Base-by-base conservation (phyloP, 2,329 filamentous ascomycete genomes). In the Calonectria naviculata region DNA sequence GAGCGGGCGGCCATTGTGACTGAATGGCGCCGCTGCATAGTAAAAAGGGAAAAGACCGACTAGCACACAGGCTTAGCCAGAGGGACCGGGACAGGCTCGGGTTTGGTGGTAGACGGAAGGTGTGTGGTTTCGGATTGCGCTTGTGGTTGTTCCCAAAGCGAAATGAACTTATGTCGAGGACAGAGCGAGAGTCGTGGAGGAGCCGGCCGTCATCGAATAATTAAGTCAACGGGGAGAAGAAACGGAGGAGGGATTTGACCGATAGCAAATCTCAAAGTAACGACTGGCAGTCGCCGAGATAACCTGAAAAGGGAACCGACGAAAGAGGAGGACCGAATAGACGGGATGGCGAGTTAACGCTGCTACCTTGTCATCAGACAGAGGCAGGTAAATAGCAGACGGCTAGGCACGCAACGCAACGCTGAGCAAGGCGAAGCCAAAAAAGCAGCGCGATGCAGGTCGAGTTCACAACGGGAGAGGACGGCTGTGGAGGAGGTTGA, bases 1-100 rank as follows among this genome's bases (percentile, higher is more conserved):
- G 81, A 79, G 77, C 81, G 82, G 75, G 81, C 81, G 73, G 81
- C 75, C 74, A 78, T 82, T 65, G 78, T 74, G 73, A 82, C 76
- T 71, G 81, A 80, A 68, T 77, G 74, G 71, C 77, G 77, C 76
- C 77, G 77, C 75, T 78, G 75, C 77, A 78, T 78, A 70, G 73
- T 78, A 78, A 76, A 70, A 68, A 72, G 66, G 68, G 67, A 65
- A 76, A 65, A 78, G 65, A 68, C 60, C 72, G 72, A 69, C 68
- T 70, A 72, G 67, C 74, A 75, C 69, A 77, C 68, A 70, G 66
- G 72, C 73, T 66, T 46, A 42, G 38, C 52, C 63, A 58, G 56
- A 65, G 65, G 66, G 21, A 64, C 61, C 72, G 47, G 44, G 44
- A n/a, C 60, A 63, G 47, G 65, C 67, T 67, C n/a, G 26, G 36